Evolutionary conservation across 2,329 filamentous ascomycete genomes (phyloP), one percentile per base, ranked within the genome.

Genomic region (Orbilia ellipsospora): DNA sequence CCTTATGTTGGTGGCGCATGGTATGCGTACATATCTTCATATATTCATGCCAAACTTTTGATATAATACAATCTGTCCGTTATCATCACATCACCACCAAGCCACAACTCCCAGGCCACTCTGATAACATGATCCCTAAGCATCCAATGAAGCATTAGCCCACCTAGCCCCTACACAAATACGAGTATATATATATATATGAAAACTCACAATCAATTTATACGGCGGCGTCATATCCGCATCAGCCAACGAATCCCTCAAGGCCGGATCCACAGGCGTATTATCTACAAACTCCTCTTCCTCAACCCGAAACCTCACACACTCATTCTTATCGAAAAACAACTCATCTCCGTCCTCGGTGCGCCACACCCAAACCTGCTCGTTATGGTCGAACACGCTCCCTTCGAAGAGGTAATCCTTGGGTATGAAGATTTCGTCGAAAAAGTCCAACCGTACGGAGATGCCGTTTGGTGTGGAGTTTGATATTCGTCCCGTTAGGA

Each of bases 221-320:
- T 93, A 95, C 0, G 92, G 90, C 4, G 91, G 89, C 75, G 86
- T 87, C 79, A 89, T 88, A 64, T 89, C 86, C 61, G 86, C 84
- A 40, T 83, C 83, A 2, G 84, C 83, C 23, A 85, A 50, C 12
- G 73, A 72, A 60, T 73, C 67, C 31, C 66, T 51, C 60, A 70
- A 55, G 1, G 70, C 65, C 20, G 90, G 88, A 61, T 90, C 89
- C 69, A 88, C 87, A 0, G 94, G 90, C 50, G 91, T 90, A 82
- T 96, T 91, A 81, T 98, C 94, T 75, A 93, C 88, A 93, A 95
- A 99, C 78, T 92, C 88, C 83, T 99, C 95, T 60, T 90, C 88
- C 79, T 96, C 89, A 48, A 98, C 90, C 20, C 93, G 88, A 80
- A 98, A 91, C 48, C 94, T 88, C 28, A 97, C 94, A 80, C 91